A percentile compares a stretch with the other conserved stretches of the same genome.
Evolutionary conservation across 495 filamentous ascomycete genomes (phyloP).

Genomic region (Xylaria cubensis): DNA sequence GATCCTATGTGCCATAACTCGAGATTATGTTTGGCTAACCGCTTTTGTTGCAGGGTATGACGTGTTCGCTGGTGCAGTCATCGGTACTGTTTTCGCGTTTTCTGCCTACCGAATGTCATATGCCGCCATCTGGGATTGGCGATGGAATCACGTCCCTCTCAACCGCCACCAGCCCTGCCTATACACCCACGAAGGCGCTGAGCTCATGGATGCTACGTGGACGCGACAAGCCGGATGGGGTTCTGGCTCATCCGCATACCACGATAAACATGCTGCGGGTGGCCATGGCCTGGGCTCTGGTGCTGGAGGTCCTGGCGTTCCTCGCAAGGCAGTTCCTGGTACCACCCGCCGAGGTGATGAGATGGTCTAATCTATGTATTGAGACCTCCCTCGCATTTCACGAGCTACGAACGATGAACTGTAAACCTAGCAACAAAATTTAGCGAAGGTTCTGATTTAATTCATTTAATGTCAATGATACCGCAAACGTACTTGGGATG

Average conservation of each 20-base stretch:
- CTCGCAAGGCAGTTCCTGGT: slow-evolving; percentile 35
- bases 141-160: slow-evolving; percentile 61
- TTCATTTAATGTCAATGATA: neutral
- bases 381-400: neutral
- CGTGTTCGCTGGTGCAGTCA: slow-evolving; percentile 60
- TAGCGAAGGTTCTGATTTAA: neutral
- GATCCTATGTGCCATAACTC: neutral
- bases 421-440: neutral
- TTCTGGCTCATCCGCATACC: slow-evolving; percentile 1
- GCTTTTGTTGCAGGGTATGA: slow-evolving; percentile 52
- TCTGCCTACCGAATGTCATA: slow-evolving; percentile 64
- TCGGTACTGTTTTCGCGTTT: slow-evolving; percentile 65
- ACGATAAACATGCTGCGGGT: slow-evolving; percentile 11
- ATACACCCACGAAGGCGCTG: slow-evolving; percentile 40
- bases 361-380: slow-evolving; percentile 31
- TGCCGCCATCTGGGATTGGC: slow-evolving; percentile 64
- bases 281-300: slow-evolving; percentile 16
- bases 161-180: slow-evolving; percentile 43
- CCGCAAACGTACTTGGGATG: neutral
- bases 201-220: slow-evolving; percentile 50
- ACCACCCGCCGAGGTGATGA: slow-evolving; percentile 33
- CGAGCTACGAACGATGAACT: neutral
- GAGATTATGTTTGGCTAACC: neutral
- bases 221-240: slow-evolving; percentile 59
- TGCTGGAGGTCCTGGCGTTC: slow-evolving; percentile 19